Evolutionary conservation across 2,329 filamentous ascomycete genomes (phyloP), one percentile per base, ranked within the genome.

Genomic region (Diplodia intermedia): DNA sequence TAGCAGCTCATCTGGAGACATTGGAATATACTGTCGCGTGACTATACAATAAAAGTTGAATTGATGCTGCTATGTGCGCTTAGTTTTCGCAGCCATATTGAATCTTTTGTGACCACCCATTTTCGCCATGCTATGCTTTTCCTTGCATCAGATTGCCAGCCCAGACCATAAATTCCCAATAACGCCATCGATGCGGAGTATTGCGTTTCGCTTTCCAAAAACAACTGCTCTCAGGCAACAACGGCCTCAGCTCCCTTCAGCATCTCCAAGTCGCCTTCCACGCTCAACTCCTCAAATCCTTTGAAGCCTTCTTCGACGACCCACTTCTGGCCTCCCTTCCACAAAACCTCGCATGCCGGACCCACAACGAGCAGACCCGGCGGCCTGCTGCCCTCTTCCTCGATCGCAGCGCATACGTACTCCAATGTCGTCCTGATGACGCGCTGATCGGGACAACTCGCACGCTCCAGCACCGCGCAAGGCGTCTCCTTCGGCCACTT

Each of bases 391-490:
- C 95, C 95, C 75, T 96, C 93, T 61, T 91, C 88, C 77, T 97
- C 93, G 55, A 99, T 89, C 0, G 95, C 95, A 65, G 89, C 86
- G 29, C 86, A 91, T 1, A 98, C 92, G 73, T 90, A 86, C 72
- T 89, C 86, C 29, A 99, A 81, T 0, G 93, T 97, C 1, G 93
- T 95, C 67, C 95, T 86, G 33, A 99, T 94, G 18, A 99, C 92
- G 60, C 94, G 86, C 81, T 99, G 95, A 76, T 99, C 95, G 0
- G 93, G 91, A 76, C 95, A 99, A 70, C 92, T 97, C 6, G 95
- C 95, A 43, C 95, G 86, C 80, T 99, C 95, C 67, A 99, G 86
- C 12, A 99, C 94, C 0, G 94, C 94, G 74, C 94, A 97, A 0
- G 94, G 93, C 0, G 93, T 95, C n/a, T 82, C 79, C 40, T 79